phyloP scores from a whole-genome alignment of 805 yeast genomes.

The Saturnispora diversa region DNA sequence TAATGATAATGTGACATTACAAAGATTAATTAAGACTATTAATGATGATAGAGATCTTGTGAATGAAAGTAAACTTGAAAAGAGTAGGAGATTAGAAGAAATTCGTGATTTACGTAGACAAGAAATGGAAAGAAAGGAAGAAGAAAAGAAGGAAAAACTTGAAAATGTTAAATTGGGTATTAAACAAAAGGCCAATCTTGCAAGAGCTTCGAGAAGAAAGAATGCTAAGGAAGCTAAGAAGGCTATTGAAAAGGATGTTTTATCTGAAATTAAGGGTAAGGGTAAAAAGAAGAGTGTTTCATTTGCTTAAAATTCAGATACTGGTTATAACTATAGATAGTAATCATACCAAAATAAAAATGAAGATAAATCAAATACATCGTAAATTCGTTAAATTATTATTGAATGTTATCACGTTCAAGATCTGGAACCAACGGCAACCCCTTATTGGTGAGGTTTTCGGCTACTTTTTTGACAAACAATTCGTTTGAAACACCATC shows the following conservation, averaged over 20 bases:
- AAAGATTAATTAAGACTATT: constrained; percentile 67
- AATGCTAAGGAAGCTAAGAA: constrained; percentile 29
- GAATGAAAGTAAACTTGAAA: constrained; percentile 84
- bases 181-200: constrained; percentile 61
- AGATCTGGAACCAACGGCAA: constrained; percentile 2
- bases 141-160: constrained; percentile 54
- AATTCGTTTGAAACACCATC: constrained; percentile 26
- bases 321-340: not conserved
- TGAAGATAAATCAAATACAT: constrained; percentile 3
- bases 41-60: constrained; percentile 73
- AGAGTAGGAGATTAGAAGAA: constrained; percentile 81
- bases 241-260: constrained; percentile 19
- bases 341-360: not conserved
- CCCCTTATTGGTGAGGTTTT: constrained; percentile 4
- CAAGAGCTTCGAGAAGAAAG: constrained; percentile 65
- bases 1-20: constrained; percentile 52
- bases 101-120: constrained; percentile 77
- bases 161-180: constrained; percentile 75
- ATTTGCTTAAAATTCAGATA: constrained; percentile 32
- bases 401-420: too few species aligned
- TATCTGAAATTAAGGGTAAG: constrained; percentile 24
- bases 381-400: too few species aligned
- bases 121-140: constrained; percentile 82
- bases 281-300: constrained; percentile 40
- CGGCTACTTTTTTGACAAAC: constrained; percentile 20